Evolutionary conservation across 106 monocot genomes (phyloP), one percentile per base, ranked within the genome.

Genomic region (Platanthera guangdongensis): DNA sequence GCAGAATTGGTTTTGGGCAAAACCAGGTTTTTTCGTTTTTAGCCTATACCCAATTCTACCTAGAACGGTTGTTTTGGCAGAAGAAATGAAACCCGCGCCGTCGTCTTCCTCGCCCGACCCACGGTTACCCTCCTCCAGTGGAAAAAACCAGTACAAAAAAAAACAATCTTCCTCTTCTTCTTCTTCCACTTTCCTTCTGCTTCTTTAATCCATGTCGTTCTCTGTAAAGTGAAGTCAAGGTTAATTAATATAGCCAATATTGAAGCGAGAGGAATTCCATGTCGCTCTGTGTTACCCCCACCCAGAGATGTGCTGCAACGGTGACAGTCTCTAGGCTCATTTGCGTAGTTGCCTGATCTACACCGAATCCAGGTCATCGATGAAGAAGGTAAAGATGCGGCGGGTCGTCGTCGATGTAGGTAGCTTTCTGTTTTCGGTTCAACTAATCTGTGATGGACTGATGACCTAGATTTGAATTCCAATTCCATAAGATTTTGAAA

Each of bases 321-420:
- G 1, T 1, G 39, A 81, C 65, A 73, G 82, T 76, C 0, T 81
- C 86, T 16, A 91, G 80, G 68, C 90, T 91, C 80, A 91, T 88
- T 78, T 79, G 74, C 82, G 81, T 88, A 9, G 90, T 88, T 9
- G 86, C 90, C 82, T 84, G 73, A 91, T 88, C 81, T 91, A 88
- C 19, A 88, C 92, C 21, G 86, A 88, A 55, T 95, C 95, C n/a
- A 87, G 77, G 78, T 95, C 95, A 70, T 92, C 84, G n/a, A 88
- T 73, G 79, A 16, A 72, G 75, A 75, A 15, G 73, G 49, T 3
- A 75, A 60, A 52, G 50, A 79, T 8, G 28, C 28, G 64, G 49
- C 64, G 73, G 68, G 28, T 25, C 57, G 14, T 30, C 73, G 52
- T 22, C 51, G 65, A 63, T 7, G 75, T 54, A 51, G 78, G 75